Percentiles rank a stretch among this genome's conserved stretches.
phyloP scores from a whole-genome alignment of 805 yeast species.

The Naumovozyma castellii region DNA sequence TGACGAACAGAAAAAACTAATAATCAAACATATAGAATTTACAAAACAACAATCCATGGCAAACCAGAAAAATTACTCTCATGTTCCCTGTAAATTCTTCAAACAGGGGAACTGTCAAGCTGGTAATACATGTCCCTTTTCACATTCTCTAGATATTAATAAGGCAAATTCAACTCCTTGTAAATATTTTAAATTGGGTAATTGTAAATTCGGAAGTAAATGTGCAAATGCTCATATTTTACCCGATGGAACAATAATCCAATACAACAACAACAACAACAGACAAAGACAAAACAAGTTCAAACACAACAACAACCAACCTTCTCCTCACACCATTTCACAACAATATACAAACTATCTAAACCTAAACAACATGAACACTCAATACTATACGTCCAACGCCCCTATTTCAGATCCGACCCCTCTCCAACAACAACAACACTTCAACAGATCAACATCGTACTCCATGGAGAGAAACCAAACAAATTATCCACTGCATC shows the following conservation, averaged over 20 bases:
- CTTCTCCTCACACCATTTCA: too few relatives aligned
- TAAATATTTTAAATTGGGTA: slow-evolving; percentile 92
- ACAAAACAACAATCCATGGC: slow-evolving; percentile 14
- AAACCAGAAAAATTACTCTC: slow-evolving; percentile 37
- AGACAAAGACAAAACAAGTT: slow-evolving; percentile 66
- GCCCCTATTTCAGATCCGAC: too few relatives aligned
- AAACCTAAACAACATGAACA: too few relatives aligned
- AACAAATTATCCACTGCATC: not conserved
- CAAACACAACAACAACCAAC: slow-evolving; percentile 34
- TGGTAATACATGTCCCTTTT: slow-evolving; percentile 83
- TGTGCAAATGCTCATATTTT: slow-evolving; percentile 85
- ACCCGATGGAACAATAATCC: not conserved
- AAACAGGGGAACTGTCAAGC: slow-evolving; percentile 93
- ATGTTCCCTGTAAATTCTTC: slow-evolving; percentile 93
- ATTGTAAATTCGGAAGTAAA: slow-evolving; percentile 87
- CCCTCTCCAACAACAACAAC: too few relatives aligned
- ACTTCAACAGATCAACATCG: too few relatives aligned
- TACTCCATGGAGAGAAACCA: not conserved
- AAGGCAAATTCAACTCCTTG: slow-evolving; percentile 43
- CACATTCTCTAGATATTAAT: slow-evolving; percentile 60
- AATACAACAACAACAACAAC: slow-evolving; percentile 33
- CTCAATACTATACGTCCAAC: too few relatives aligned
- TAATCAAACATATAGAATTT: slow-evolving; percentile 20
- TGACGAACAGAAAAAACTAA: slow-evolving; percentile 18
- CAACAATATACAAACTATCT: too few relatives aligned